A percentile compares a stretch with the other conserved stretches of the same genome.
Conservation (phyloP, 1,284 basidiomycete species). For the Chondrostereum purpureum region DNA sequence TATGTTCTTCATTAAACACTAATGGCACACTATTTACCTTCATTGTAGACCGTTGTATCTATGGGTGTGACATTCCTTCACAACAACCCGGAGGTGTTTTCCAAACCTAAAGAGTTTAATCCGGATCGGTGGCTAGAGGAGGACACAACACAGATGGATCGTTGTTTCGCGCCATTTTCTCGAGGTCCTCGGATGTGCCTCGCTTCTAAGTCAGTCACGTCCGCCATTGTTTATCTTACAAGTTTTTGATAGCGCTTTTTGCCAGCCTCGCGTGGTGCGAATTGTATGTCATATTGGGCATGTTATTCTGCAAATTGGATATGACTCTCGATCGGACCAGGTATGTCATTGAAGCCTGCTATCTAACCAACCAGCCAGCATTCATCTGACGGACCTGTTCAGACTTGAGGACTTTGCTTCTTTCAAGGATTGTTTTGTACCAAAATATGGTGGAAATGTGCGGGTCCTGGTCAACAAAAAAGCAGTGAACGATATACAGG, state of each 20-base stretch:
- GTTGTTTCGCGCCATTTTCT: conserved; percentile 17
- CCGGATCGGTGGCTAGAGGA: conserved; percentile 23
- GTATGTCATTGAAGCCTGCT: background rate
- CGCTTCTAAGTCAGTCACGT: conserved; percentile 17
- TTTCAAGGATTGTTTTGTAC: background rate
- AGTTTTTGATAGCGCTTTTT: background rate
- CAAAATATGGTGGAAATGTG: background rate
- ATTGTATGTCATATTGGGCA: conserved; percentile 8
- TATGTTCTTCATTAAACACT: background rate
- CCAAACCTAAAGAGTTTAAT: conserved; percentile 20
- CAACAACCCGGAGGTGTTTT: conserved; percentile 16
- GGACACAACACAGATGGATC: conserved; percentile 9
- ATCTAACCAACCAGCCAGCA: background rate
- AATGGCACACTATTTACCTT: background rate
- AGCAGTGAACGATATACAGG: too few relatives aligned
- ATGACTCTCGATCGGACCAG: background rate
- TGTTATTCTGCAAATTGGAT: conserved; percentile 7
- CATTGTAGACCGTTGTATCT: conserved; percentile 18
- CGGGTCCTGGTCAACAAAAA: background rate
- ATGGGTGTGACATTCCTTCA: conserved; percentile 18
- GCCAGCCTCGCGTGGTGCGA: conserved; percentile 11
- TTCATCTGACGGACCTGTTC: background rate
- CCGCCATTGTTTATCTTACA: background rate
- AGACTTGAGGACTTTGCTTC: background rate
- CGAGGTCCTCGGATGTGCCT: conserved; percentile 19